Evolutionary conservation across 176 grass and related monocot genomes (phyloP).

Genomic region (Pontederia paniculata): DNA sequence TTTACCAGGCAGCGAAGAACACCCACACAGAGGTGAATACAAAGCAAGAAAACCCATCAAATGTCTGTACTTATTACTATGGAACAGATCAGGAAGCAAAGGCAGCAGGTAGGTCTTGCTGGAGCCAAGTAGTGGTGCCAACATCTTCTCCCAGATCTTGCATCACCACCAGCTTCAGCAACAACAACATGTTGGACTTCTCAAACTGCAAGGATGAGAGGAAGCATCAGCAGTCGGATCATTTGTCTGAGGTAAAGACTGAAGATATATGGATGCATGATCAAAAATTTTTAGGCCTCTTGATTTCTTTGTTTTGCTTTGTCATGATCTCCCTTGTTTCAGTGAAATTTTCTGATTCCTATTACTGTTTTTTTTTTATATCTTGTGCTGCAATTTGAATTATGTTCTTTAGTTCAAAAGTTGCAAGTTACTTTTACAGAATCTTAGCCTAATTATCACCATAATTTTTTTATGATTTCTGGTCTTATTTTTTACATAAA

Average conservation of each 20-base stretch:
- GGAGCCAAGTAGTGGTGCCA: conserved; percentile 26
- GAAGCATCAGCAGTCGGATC: conserved; percentile 50
- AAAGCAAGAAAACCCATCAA: conserved; percentile 3
- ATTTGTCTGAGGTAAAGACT: conserved; percentile 55
- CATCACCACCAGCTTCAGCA: conserved; percentile 46
- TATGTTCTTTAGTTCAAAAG: too few species aligned
- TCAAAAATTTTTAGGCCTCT: not conserved
- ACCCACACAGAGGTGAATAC: conserved; percentile 24
- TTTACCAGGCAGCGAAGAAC: conserved; percentile 14
- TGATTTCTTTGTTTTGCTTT: not conserved
- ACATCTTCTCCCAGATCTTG: conserved; percentile 61
- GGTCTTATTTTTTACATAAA: too few species aligned
- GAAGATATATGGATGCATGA: not conserved
- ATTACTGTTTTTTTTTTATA: too few species aligned
- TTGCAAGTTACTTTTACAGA: too few species aligned
- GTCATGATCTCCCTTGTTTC: too few species aligned
- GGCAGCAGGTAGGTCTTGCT: conserved; percentile 40
- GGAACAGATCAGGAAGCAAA: conserved; percentile 35
- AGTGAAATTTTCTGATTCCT: too few species aligned
- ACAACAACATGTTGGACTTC: conserved; percentile 49
- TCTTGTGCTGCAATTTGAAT: too few species aligned
- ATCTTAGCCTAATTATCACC: too few species aligned
- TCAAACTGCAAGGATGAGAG: conserved; percentile 36
- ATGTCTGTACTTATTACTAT: not conserved
- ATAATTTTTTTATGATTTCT: too few species aligned